Conservation (phyloP, 163 green algal species). For the Smithsoniella earleae region DNA sequence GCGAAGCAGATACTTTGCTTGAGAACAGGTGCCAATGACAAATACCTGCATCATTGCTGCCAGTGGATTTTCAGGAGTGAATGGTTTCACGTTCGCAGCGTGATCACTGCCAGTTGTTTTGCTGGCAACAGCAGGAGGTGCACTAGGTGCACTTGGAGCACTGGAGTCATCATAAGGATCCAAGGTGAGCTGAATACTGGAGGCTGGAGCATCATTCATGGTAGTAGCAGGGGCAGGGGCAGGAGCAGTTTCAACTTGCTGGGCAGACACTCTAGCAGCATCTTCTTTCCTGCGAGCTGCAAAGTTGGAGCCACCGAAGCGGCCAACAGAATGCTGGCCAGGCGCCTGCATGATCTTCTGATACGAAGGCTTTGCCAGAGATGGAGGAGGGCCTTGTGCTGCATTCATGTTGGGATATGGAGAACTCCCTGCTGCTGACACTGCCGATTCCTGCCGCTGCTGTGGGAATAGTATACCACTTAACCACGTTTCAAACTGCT, state of each 20-base stretch:
- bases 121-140: too few species aligned
- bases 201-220: neutral
- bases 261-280: too few species aligned
- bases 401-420: constrained; percentile 5
- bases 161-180: constrained; percentile 7
- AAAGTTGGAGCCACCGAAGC: neutral
- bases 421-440: neutral
- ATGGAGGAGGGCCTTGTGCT: neutral
- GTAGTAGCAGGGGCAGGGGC: too few species aligned
- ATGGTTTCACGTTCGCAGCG: too few species aligned
- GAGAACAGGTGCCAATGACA: too few species aligned
- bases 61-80: constrained; percentile 16
- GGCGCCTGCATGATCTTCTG: neutral
- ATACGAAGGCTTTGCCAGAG: neutral
- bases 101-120: too few species aligned
- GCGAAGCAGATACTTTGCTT: too few species aligned
- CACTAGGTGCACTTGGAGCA: too few species aligned
- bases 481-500: constrained; percentile 28
- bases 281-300: too few species aligned
- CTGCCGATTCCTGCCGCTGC: neutral
- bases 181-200: neutral
- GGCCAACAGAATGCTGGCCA: neutral
- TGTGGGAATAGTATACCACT: constrained; percentile 20
- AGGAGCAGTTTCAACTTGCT: too few species aligned
- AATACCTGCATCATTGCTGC: constrained; percentile 25